These are phyloP conservation scores for Phaffomyces opuntiae DNA, from an alignment of 805 yeast species.

Conservation along the genomic window DNA sequence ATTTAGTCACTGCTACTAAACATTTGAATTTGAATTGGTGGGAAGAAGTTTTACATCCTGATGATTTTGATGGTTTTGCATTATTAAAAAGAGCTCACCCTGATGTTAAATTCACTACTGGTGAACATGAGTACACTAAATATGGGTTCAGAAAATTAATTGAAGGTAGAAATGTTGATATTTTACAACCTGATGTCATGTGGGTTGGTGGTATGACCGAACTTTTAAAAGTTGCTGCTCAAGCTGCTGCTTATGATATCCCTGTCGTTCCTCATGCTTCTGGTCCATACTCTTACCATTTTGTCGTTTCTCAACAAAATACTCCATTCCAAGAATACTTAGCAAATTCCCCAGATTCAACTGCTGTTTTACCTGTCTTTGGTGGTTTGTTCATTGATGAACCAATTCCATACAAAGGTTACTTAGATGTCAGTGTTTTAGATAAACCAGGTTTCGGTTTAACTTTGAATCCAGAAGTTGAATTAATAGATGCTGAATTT, in stretches of 20 bases:
- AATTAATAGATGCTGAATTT: conserved; percentile 33
- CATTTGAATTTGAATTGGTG: conserved; percentile 46
- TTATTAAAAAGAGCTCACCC: conserved; percentile 41
- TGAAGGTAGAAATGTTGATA: conserved; percentile 41
- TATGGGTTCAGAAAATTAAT: conserved; percentile 45
- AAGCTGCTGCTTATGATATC: conserved; percentile 46
- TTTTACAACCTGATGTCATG: conserved; percentile 46
- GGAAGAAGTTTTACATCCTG: conserved; percentile 46
- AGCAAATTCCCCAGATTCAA: conserved; percentile 43
- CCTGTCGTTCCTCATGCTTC: conserved; percentile 49
- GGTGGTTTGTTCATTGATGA: conserved; percentile 40
- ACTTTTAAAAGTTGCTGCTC: conserved; percentile 37
- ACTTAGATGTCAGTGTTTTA: conserved; percentile 30
- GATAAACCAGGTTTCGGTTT: conserved; percentile 47
- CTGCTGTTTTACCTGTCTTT: conserved; percentile 38
- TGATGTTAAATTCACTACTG: conserved; percentile 42
- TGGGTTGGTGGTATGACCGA: conserved; percentile 50
- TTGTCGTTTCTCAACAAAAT: conserved; percentile 41
- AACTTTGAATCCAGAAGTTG: conserved; percentile 36
- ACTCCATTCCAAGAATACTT: conserved; percentile 48
- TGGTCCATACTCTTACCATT: conserved; percentile 47
- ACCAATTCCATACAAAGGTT: conserved; percentile 40
- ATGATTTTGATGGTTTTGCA: conserved; percentile 42
- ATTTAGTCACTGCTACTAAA: conserved; percentile 35
- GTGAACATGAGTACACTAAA: conserved; percentile 46